Conservation (phyloP, 1,284 basidiomycete genomes). For the Irpex rosettiformis region DNA sequence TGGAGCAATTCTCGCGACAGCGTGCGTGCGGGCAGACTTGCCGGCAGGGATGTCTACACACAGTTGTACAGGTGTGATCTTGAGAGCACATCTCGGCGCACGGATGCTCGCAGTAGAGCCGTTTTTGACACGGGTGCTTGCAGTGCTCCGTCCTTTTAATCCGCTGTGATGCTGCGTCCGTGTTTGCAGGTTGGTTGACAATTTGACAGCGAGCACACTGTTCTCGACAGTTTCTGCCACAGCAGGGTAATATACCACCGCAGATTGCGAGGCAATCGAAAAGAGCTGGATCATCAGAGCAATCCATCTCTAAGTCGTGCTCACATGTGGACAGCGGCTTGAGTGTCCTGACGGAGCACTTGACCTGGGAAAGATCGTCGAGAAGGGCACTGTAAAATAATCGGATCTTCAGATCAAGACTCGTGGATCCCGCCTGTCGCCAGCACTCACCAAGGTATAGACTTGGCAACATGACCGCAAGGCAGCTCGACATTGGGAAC, state of each 20-base stretch:
- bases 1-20: slow-evolving; percentile 48
- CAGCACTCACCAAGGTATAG: slow-evolving; percentile 50
- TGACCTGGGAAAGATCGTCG: neutral
- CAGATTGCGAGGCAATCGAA: slow-evolving; percentile 44
- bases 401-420: neutral
- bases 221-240: slow-evolving; percentile 47
- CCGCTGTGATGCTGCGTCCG: slow-evolving; percentile 1
- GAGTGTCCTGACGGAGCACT: slow-evolving; percentile 28
- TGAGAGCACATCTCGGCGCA: slow-evolving; percentile 50
- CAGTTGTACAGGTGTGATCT: slow-evolving; percentile 46
- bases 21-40: slow-evolving; percentile 53
- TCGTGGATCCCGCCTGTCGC: slow-evolving; percentile 33
- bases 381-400: neutral
- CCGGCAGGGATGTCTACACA: slow-evolving; percentile 47
- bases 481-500: slow-evolving; percentile 49
- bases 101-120: slow-evolving; percentile 55
- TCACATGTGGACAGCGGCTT: slow-evolving; percentile 56
- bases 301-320: slow-evolving; percentile 45
- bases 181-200: slow-evolving; percentile 13
- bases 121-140: slow-evolving; percentile 48
- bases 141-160: slow-evolving; percentile 37
- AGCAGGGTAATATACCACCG: slow-evolving; percentile 46
- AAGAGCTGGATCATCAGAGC: slow-evolving; percentile 39
- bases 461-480: slow-evolving; percentile 52
- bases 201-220: slow-evolving; percentile 50